phyloP scores from a whole-genome alignment of 2,329 filamentous ascomycete genomes.

The Pseudogymnoascus sp. region DNA sequence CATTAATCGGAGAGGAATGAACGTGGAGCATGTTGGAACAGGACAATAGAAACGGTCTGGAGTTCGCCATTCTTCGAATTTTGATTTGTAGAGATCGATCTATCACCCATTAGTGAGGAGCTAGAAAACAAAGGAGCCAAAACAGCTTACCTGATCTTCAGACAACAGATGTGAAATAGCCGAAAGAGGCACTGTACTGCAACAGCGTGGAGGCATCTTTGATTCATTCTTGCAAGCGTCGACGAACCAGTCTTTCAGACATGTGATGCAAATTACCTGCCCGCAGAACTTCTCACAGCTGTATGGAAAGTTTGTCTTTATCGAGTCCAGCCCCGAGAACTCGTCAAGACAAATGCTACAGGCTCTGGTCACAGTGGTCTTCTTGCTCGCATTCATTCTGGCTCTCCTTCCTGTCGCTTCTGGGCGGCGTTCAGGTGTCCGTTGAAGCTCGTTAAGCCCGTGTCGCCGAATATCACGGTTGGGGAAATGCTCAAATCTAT shows the following conservation, averaged over 20 bases:
- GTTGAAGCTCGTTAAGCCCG: not conserved
- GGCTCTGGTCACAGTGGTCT: not conserved
- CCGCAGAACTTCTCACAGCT: not conserved
- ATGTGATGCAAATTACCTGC: constrained; percentile 23
- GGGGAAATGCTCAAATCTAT: not conserved
- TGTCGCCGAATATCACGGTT: not conserved
- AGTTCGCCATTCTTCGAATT: constrained; percentile 41
- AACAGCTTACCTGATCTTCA: constrained; percentile 22
- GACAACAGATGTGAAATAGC: constrained; percentile 30
- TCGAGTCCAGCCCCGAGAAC: not conserved
- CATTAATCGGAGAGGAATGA: constrained; percentile 32
- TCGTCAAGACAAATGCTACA: not conserved
- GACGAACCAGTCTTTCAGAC: constrained; percentile 35
- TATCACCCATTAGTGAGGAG: not conserved
- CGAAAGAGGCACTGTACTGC: constrained; percentile 35
- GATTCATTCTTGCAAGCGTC: constrained; percentile 31
- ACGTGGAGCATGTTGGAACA: constrained; percentile 38
- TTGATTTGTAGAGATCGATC: constrained; percentile 31
- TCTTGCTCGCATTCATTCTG: not conserved
- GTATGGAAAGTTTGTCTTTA: not conserved
- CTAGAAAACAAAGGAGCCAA: not conserved
- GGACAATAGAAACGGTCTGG: constrained; percentile 41
- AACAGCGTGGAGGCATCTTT: constrained; percentile 40
- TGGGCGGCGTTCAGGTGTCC: not conserved
- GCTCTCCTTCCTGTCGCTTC: not conserved